Percentiles rank a stretch among this genome's conserved stretches.
Conservation (phyloP, 2,329 filamentous ascomycete genomes). For the Claviceps paspali region DNA sequence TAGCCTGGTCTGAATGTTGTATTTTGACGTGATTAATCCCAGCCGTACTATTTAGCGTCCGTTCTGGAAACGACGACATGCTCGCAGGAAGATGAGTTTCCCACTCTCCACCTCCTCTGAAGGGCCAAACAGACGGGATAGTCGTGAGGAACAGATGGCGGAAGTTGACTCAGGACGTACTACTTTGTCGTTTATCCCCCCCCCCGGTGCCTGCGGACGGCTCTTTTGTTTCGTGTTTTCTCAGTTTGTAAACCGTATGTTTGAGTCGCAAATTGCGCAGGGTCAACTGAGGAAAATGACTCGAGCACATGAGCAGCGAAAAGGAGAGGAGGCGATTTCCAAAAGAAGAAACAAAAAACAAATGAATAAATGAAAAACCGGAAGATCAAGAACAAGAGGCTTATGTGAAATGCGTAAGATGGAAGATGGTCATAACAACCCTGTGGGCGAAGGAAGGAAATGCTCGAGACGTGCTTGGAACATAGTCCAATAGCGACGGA, state of each 20-base stretch:
- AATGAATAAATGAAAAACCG: too few relatives aligned
- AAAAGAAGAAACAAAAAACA: too few relatives aligned
- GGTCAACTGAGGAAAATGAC: neutral
- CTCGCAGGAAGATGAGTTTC: neutral
- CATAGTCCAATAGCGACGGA: too few relatives aligned
- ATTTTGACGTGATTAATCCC: slow-evolving; percentile 74
- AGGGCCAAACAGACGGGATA: neutral
- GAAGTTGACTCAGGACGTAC: neutral
- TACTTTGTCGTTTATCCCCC: too few relatives aligned
- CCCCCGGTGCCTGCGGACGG: too few relatives aligned
- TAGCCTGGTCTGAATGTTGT: slow-evolving; percentile 33
- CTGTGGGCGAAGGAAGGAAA: too few relatives aligned
- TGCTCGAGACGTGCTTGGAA: too few relatives aligned
- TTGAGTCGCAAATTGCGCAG: neutral
- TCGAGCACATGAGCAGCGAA: neutral
- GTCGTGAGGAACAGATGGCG: neutral
- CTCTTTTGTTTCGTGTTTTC: neutral
- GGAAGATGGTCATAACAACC: too few relatives aligned
- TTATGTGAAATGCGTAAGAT: too few relatives aligned
- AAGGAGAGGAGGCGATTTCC: neutral
- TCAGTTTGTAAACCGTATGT: neutral
- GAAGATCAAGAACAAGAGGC: too few relatives aligned
- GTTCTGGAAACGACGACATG: slow-evolving; percentile 30
- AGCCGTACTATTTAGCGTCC: slow-evolving; percentile 58
- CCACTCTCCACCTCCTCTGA: neutral